Conservation (phyloP, 2,329 filamentous ascomycete genomes). For the Anthostomella pinea region DNA sequence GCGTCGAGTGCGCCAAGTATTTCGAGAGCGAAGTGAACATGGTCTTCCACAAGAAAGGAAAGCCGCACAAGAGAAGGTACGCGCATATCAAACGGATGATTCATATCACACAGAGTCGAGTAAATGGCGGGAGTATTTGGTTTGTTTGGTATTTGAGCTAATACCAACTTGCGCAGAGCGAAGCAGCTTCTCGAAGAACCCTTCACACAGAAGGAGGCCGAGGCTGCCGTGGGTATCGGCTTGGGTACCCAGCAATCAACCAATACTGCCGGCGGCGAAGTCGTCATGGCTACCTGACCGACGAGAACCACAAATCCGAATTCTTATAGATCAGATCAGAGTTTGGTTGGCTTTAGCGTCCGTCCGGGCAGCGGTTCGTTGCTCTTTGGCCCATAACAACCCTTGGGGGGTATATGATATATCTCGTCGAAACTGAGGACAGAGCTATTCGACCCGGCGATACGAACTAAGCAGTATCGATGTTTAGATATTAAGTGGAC, state of each 20-base stretch:
- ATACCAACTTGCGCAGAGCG: conserved; percentile 51
- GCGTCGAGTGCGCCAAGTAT: conserved; percentile 92
- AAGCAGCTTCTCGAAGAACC: conserved; percentile 80
- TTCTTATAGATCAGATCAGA: conserved; percentile 4
- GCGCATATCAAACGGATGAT: too few species aligned
- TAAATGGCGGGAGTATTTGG: too few species aligned
- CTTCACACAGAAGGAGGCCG: conserved; percentile 81
- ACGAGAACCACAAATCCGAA: not conserved
- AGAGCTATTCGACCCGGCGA: not conserved
- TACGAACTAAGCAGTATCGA: not conserved
- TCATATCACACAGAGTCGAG: too few species aligned
- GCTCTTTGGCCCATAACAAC: conserved; percentile 1
- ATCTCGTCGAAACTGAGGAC: not conserved
- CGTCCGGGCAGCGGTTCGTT: too few species aligned
- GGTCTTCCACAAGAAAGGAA: conserved; percentile 74
- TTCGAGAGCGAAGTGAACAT: conserved; percentile 83
- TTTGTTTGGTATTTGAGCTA: conserved; percentile 20
- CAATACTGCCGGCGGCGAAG: conserved; percentile 33
- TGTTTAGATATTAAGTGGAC: not conserved
- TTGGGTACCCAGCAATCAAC: conserved; percentile 47
- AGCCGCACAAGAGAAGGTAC: conserved; percentile 91
- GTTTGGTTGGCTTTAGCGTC: too few species aligned
- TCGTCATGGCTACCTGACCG: conserved; percentile 37
- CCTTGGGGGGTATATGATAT: not conserved
- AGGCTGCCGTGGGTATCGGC: conserved; percentile 75